These are phyloP conservation scores for Xylaria sp. DNA, from an alignment of 2,329 filamentous ascomycete genomes.

Conservation along the genomic window DNA sequence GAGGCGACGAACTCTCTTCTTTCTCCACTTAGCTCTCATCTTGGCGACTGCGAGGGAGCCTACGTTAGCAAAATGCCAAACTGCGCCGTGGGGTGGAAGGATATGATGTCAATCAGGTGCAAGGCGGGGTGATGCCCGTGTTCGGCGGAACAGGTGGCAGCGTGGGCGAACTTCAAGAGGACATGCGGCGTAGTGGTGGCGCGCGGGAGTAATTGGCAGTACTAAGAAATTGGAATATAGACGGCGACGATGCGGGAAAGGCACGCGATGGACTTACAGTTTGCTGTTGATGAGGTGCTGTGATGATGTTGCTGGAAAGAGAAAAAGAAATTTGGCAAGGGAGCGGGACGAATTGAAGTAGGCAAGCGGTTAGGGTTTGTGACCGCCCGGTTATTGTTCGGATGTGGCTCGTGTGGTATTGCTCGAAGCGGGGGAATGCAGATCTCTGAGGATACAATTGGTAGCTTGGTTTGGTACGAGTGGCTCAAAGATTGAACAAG, in stretches of 20 bases:
- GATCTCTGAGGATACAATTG: not conserved
- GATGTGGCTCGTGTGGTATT: conserved; percentile 31
- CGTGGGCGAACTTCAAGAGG: not conserved
- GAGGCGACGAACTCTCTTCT: conserved; percentile 99
- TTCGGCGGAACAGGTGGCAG: conserved; percentile 4
- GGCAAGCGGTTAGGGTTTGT: conserved; percentile 46
- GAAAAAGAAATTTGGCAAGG: conserved; percentile 38
- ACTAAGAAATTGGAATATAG: not conserved
- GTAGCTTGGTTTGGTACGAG: conserved; percentile 22
- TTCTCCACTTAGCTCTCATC: conserved; percentile 99
- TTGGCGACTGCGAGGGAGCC: conserved; percentile 52
- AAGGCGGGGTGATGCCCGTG: conserved; percentile 26
- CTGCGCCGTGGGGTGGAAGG: not conserved
- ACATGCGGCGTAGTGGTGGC: not conserved
- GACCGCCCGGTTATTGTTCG: conserved; percentile 44
- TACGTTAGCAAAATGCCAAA: conserved; percentile 34
- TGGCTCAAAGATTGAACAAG: not conserved
- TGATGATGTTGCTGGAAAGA: conserved; percentile 47
- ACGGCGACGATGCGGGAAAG: not conserved
- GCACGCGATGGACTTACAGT: conserved; percentile 41
- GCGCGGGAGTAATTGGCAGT: not conserved
- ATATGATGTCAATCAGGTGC: conserved; percentile 25
- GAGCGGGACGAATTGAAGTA: conserved; percentile 45
- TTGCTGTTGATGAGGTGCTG: conserved; percentile 49
- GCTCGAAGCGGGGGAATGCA: conserved; percentile 12